Conservation (phyloP, 495 filamentous ascomycete species). For the Wilcoxina mikolae region DNA sequence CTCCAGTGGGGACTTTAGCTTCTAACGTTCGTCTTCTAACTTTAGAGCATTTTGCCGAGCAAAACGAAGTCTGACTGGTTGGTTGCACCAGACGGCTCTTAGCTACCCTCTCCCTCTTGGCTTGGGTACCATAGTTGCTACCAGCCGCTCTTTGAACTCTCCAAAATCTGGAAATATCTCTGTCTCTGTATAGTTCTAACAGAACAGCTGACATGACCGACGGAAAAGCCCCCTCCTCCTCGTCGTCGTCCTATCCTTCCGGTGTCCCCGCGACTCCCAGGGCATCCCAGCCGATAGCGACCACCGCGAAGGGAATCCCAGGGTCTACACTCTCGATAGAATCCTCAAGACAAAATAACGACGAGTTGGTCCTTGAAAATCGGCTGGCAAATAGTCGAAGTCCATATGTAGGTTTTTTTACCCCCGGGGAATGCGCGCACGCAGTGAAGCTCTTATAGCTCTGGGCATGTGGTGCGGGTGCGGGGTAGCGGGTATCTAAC, state of each 20-base stretch:
- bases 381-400: conserved; percentile 19
- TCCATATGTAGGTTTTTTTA: conserved; percentile 24
- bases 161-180: too few species aligned
- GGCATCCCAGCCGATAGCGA: neutral
- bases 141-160: neutral
- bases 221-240: too few species aligned
- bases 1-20: too few species aligned
- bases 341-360: neutral
- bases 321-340: neutral
- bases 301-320: conserved; percentile 3
- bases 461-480: neutral
- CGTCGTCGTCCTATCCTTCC: neutral
- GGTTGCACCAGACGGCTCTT: neutral
- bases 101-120: neutral
- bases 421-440: neutral
- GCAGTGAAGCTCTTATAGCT: neutral
- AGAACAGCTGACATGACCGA: neutral
- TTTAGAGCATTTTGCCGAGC: too few species aligned
- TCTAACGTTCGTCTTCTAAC: too few species aligned
- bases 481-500: neutral
- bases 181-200: too few species aligned
- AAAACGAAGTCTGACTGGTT: neutral
- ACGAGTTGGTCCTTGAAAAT: conserved; percentile 22
- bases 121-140: neutral
- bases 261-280: neutral